Conservation (phyloP, 495 filamentous ascomycete species). For the Cercophora scortea region DNA sequence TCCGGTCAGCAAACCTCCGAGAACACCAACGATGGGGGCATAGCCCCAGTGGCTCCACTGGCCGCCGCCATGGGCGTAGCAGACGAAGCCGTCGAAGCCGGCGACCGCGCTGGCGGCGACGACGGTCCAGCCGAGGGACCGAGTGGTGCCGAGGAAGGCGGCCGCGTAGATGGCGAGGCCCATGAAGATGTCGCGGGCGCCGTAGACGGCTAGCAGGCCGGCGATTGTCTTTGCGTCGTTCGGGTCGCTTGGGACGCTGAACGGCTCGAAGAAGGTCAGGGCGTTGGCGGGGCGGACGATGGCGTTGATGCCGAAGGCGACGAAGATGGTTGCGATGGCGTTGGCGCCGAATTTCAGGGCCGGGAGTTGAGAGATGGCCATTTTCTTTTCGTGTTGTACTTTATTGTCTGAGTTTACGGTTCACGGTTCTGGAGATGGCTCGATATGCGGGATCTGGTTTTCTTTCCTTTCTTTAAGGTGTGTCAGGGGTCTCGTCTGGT, state of each 20-base stretch:
- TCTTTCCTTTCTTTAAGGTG: too few relatives aligned
- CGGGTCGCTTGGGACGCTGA: slow-evolving; percentile 21
- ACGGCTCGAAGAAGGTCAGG: slow-evolving; percentile 38
- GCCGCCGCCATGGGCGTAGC: slow-evolving; percentile 32
- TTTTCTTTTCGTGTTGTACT: background rate
- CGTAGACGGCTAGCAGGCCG: slow-evolving; percentile 41
- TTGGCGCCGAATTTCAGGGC: slow-evolving; percentile 2
- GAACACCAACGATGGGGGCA: slow-evolving; percentile 32
- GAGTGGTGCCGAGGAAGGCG: slow-evolving; percentile 29
- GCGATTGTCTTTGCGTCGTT: slow-evolving; percentile 28
- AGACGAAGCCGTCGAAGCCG: slow-evolving; percentile 39
- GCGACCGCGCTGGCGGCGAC: slow-evolving; percentile 37
- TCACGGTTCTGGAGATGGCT: too few relatives aligned
- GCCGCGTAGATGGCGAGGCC: slow-evolving; percentile 37
- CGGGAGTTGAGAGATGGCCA: background rate
- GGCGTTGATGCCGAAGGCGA: slow-evolving; percentile 43
- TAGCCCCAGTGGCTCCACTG: slow-evolving; percentile 52
- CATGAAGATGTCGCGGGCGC: slow-evolving; percentile 47
- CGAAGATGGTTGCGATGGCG: slow-evolving; percentile 35
- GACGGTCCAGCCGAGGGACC: slow-evolving; percentile 38
- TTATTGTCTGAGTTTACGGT: too few relatives aligned
- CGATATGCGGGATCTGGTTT: too few relatives aligned
- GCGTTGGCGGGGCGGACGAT: slow-evolving; percentile 36
- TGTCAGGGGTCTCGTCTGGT: too few relatives aligned
- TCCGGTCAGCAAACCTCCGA: slow-evolving; percentile 22